phyloP scores from a whole-genome alignment of 495 filamentous ascomycete species.

The Neurospora tetraspora region DNA sequence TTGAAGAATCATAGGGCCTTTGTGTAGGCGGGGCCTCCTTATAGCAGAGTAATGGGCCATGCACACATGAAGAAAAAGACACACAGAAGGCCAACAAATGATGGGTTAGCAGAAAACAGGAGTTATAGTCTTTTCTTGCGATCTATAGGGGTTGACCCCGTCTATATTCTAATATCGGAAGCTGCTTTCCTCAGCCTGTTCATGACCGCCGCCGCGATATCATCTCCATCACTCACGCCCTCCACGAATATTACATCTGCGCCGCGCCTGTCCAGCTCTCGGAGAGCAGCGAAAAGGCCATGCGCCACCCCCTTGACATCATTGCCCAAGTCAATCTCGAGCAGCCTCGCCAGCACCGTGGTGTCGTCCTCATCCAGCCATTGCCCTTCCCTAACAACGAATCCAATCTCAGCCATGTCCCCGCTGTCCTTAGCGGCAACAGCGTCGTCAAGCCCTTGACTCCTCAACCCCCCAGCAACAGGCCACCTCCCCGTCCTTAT shows the following conservation, averaged over 20 bases:
- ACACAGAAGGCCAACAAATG: neutral
- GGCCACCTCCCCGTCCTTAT: conserved; percentile 37
- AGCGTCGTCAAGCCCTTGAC: conserved; percentile 15
- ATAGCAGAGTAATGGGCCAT: neutral
- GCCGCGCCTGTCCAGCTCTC: conserved; percentile 68
- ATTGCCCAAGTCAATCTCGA: conserved; percentile 56
- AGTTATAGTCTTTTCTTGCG: conserved; percentile 8
- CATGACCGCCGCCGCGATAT: conserved; percentile 92
- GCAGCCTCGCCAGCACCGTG: conserved; percentile 24
- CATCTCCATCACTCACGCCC: conserved; percentile 70
- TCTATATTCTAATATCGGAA: conserved; percentile 39
- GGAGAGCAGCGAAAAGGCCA: conserved; percentile 74
- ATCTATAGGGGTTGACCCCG: conserved; percentile 3
- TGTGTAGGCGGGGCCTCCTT: neutral
- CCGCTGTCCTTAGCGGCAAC: conserved; percentile 15
- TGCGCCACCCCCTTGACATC: conserved; percentile 66
- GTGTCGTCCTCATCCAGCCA: conserved; percentile 14
- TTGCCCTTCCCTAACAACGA: conserved; percentile 25
- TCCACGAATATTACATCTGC: conserved; percentile 89
- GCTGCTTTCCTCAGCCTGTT: conserved; percentile 89
- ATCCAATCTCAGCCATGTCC: conserved; percentile 7
- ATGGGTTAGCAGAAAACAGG: neutral
- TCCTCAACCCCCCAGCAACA: conserved; percentile 21
- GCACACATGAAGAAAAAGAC: neutral
- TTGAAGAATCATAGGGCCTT: neutral